Evolutionary conservation across 2,329 filamentous ascomycete genomes (phyloP).

Genomic region (Fusarium tjaetaba): DNA sequence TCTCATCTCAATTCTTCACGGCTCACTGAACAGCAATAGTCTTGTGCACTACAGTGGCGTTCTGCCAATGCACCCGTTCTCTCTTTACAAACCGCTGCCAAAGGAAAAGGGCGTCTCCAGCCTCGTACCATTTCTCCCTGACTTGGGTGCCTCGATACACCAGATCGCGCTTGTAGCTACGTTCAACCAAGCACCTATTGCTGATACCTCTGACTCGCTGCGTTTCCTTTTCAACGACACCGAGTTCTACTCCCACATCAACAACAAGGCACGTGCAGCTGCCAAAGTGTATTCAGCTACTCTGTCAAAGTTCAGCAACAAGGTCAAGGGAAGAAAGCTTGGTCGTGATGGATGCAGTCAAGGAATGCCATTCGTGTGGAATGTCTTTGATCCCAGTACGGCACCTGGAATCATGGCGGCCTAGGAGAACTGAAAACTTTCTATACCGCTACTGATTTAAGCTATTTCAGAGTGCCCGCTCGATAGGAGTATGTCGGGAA

Average conservation of each 20-base stretch:
- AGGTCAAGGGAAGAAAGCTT: fast-evolving
- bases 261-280: fast-evolving
- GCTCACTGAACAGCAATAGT: not conserved
- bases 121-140: not conserved
- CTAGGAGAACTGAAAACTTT: not conserved
- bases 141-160: not conserved
- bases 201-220: not conserved
- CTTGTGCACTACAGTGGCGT: not conserved
- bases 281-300: not conserved
- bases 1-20: not conserved
- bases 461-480: too few relatives aligned
- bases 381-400: not conserved
- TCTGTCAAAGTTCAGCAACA: fast-evolving
- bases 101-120: not conserved
- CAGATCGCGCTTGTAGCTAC: not conserved
- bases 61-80: not conserved
- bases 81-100: not conserved
- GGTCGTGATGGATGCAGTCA: not conserved
- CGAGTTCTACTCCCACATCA: not conserved
- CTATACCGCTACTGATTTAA: too few relatives aligned
- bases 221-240: not conserved
- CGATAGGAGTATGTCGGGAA: too few relatives aligned
- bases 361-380: not conserved
- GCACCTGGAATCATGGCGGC: not conserved
- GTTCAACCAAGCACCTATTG: not conserved